Percentiles rank a stretch among this genome's conserved stretches.
phyloP scores from a whole-genome alignment of 1,284 basidiomycete genomes.

The Cutaneotrichosporon daszewskae region DNA sequence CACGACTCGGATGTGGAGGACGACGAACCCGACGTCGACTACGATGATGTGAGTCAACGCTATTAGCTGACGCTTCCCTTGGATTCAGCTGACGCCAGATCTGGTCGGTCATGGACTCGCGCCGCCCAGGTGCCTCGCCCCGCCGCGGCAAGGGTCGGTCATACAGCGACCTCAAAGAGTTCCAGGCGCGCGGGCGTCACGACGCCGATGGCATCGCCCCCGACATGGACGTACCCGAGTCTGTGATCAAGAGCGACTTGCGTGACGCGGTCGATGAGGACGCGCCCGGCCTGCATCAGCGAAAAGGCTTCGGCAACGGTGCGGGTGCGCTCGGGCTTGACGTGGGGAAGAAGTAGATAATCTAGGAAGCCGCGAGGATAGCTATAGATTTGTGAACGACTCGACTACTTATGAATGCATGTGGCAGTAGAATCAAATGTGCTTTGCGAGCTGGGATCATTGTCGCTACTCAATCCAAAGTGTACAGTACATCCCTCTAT shows the following conservation, averaged over 20 bases:
- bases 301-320: constrained; percentile 7
- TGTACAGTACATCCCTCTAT: too few relatives aligned
- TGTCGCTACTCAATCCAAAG: too few relatives aligned
- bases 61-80: too few relatives aligned
- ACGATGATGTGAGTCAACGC: constrained; percentile 49
- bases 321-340: constrained; percentile 13
- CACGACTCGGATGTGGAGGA: constrained; percentile 47
- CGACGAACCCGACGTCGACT: constrained; percentile 50
- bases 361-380: too few relatives aligned
- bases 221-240: not conserved
- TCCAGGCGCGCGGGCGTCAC: constrained; percentile 1
- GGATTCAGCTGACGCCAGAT: constrained; percentile 20
- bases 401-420: too few relatives aligned
- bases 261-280: constrained; percentile 1
- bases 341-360: constrained; percentile 10
- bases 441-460: too few relatives aligned
- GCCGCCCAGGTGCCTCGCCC: constrained; percentile 21
- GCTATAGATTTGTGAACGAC: too few relatives aligned
- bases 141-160: constrained; percentile 31
- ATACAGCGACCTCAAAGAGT: constrained; percentile 25
- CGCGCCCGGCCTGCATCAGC: constrained; percentile 13
- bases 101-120: constrained; percentile 42
- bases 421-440: too few relatives aligned
- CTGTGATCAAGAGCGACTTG: constrained; percentile 1
- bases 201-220: not conserved